Base-by-base conservation (phyloP, 1,284 basidiomycete species). In the Microbotryum scabiosae region DNA sequence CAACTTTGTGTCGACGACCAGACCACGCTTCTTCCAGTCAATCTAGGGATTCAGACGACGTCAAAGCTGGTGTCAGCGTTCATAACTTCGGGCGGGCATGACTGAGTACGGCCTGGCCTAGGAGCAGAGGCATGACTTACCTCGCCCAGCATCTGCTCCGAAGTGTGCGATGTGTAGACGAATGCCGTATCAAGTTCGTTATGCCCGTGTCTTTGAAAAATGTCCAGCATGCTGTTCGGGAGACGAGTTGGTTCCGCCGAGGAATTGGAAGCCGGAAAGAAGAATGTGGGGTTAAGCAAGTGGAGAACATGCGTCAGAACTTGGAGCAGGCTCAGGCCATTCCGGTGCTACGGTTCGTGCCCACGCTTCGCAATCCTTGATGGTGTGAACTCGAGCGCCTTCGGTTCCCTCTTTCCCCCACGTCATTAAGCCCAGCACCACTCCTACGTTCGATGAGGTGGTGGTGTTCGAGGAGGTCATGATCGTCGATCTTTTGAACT, bases 121-220 rank as follows among this genome's bases (percentile, higher is more conserved):
- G 14, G 5, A 41, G 10, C 36, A 41, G 36, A 46, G 14, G 12
- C 7, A 12, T 9, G 3, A 18, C 47, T 71, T 59, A 76, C 76
- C 44, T 69, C 57, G 23, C 70, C 70, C 12, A 72, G 63, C 54
- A 66, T 67, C 53, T 70, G 63, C 51, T 83, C 82, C 6, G 49
- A 60, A 2, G 48, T 30, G 45, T 58, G 30, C 32, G 18, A 20
- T 3, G 18, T 21, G 69, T 84, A 85, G 18, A 74, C 72, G 2
- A 80, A 77, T 20, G 83, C 81, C 5, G 81, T 82, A 70, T 84
- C 83, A 51, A 70, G 60, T 72, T 81, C 80, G 43, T 66, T 75
- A 67, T 84, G 83, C 0, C 84, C 83, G 71, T 84, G 82, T 8
- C 76, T 74, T 36, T 79, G 77, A 72, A 84, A 84, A 32, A 80